Evolutionary conservation across 2,329 filamentous ascomycete genomes (phyloP), one percentile per base, ranked within the genome.

Genomic region (Exophiala calicioides): DNA sequence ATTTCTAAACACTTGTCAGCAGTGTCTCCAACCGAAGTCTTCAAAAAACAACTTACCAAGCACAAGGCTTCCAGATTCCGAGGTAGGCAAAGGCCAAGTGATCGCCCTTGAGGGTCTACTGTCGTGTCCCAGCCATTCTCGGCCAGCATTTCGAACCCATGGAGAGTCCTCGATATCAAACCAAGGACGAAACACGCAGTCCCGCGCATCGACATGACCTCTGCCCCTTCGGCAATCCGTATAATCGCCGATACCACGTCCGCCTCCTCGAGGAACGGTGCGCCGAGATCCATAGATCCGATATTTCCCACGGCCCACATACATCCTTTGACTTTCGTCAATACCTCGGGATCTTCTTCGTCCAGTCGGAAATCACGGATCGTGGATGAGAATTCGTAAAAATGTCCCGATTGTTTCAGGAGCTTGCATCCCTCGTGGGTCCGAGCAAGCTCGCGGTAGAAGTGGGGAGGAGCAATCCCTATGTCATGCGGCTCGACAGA

Each of bases 231-330:
- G 1, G 93, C 93, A 63, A 98, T 96, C 54, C 82, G 78, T 35
- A 97, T 82, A 53, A 98, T 91, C 53, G 85, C 81, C 61, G 85
- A 81, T 13, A 97, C 89, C 27, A 97, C 89, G 56, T 96, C 88
- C 27, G 83, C 88, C 45, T 86, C 84, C 67, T 96, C 93, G 3
- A 98, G 76, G 65, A 98, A 98, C 0, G 90, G 90, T 1, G 91
- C 91, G 1, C 93, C 93, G 1, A 96, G 81, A 60, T 97, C 91
- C 90, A 98, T 97, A 0, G 90, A 96, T 0, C 93, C 93, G 27
- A 98, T 91, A 59, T 98, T 98, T 18, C 93, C 93, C 1, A 98
- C 90, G 0, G 93, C 93, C 93, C 93, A 98, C 36, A 98, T 75
- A 64, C 90, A 96, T 5, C 90, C 93, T 67, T 98, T 98, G 56